A percentile compares a stretch with the other conserved stretches of the same genome.
phyloP scores from a whole-genome alignment of 768 basidiomycete species.

The Dacryopinax spathularia region DNA sequence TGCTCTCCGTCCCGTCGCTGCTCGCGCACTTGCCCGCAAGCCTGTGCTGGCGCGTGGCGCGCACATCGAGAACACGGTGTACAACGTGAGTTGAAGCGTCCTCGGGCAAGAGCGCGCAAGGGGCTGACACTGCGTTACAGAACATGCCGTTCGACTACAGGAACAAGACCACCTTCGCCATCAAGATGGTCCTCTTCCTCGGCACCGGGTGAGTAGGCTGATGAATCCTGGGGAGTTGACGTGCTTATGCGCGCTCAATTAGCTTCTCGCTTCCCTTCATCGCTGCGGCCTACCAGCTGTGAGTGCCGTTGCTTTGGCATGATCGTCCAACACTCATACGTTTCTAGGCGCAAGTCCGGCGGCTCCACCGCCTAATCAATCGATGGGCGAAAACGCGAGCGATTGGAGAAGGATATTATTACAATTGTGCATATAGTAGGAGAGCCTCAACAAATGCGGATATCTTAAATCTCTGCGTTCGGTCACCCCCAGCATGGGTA shows the following conservation, averaged over 20 bases:
- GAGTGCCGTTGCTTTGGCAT: background rate
- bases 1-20: conserved; percentile 9
- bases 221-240: too few relatives aligned
- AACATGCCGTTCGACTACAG: conserved; percentile 25
- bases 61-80: conserved; percentile 12
- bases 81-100: conserved; percentile 4
- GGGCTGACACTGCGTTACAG: conserved; percentile 14
- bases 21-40: conserved; percentile 16
- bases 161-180: conserved; percentile 23
- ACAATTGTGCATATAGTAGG: background rate
- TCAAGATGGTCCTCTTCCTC: conserved; percentile 38
- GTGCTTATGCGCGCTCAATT: too few relatives aligned
- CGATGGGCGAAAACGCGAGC: background rate
- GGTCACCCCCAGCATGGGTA: too few relatives aligned
- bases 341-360: background rate
- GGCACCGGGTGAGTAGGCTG: conserved; percentile 24
- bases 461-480: background rate
- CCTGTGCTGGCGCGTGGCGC: conserved; percentile 46
- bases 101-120: background rate
- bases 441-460: background rate
- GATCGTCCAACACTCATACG: background rate
- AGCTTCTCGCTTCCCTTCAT: conserved; percentile 15
- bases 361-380: background rate
- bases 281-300: conserved; percentile 12
- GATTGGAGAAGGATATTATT: background rate